Evolutionary conservation across 768 basidiomycete species (phyloP).

Genomic region (Pisolithus tinctorius): DNA sequence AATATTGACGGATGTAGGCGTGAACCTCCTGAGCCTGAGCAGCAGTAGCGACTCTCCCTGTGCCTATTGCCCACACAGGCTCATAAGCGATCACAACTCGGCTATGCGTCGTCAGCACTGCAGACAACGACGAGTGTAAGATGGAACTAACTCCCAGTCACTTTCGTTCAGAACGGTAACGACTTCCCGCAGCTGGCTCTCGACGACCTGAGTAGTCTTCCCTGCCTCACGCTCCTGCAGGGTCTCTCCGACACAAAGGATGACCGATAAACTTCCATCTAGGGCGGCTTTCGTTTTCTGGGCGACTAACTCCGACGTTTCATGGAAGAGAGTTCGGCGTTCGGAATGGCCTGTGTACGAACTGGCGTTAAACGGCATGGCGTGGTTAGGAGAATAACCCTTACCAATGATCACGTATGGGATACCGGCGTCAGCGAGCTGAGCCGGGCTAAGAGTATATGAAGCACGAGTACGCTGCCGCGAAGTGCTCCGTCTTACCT

Average conservation of each 20-base stretch:
- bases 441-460: slow-evolving; percentile 51
- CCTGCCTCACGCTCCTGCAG: slow-evolving; percentile 78
- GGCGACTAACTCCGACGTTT: slow-evolving; percentile 77
- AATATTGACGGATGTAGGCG: slow-evolving; percentile 69
- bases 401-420: slow-evolving; percentile 88
- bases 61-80: slow-evolving; percentile 98
- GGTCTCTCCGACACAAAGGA: slow-evolving; percentile 95
- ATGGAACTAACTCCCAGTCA: slow-evolving; percentile 69
- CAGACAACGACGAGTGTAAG: background rate
- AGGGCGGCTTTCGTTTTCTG: slow-evolving; percentile 83
- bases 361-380: background rate
- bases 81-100: slow-evolving; percentile 94
- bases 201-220: slow-evolving; percentile 72
- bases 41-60: slow-evolving; percentile 89
- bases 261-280: slow-evolving; percentile 69
- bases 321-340: slow-evolving; percentile 87
- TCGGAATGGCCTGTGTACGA: slow-evolving; percentile 78
- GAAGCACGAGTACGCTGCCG: background rate
- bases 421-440: slow-evolving; percentile 81
- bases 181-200: slow-evolving; percentile 75
- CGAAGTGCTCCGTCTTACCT: slow-evolving; percentile 43
- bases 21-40: slow-evolving; percentile 94
- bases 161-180: slow-evolving; percentile 50
- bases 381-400: slow-evolving; percentile 9
- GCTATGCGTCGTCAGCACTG: slow-evolving; percentile 31